phyloP scores from a whole-genome alignment of 2,329 filamentous ascomycete genomes.

The Colletotrichum lupini region DNA sequence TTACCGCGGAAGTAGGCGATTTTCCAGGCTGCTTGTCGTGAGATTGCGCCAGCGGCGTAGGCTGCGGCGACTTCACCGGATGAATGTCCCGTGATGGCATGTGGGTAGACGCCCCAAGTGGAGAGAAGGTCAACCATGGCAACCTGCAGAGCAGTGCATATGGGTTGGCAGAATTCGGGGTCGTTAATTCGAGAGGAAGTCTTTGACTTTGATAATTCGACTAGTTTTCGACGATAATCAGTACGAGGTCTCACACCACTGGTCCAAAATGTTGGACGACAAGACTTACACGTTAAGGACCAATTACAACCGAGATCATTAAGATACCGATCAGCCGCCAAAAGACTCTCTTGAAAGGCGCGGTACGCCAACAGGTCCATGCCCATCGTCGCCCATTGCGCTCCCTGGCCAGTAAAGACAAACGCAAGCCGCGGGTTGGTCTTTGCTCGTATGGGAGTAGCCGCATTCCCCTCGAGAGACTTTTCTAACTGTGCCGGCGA shows the following conservation, averaged over 20 bases:
- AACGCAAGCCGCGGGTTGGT: constrained; percentile 28
- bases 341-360: constrained; percentile 49
- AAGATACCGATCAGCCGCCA: constrained; percentile 46
- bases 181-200: constrained; percentile 47
- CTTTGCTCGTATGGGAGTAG: background rate
- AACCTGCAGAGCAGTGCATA: constrained; percentile 60
- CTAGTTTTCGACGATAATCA: constrained; percentile 15
- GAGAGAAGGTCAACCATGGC: constrained; percentile 55
- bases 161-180: constrained; percentile 55
- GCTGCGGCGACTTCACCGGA: constrained; percentile 61
- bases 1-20: constrained; percentile 62
- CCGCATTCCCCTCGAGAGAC: background rate
- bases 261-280: constrained; percentile 1
- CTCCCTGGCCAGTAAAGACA: constrained; percentile 44
- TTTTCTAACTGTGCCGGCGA: background rate
- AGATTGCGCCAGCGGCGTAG: constrained; percentile 50
- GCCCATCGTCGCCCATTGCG: constrained; percentile 41
- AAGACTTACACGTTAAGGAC: constrained; percentile 26
- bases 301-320: constrained; percentile 44
- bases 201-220: constrained; percentile 40
- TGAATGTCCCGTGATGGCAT: constrained; percentile 56
- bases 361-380: constrained; percentile 41
- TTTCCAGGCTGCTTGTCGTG: constrained; percentile 55
- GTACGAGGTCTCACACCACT: background rate
- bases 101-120: constrained; percentile 53